A percentile compares a stretch with the other conserved stretches of the same genome.
Evolutionary conservation across 495 filamentous ascomycete genomes (phyloP).

Genomic region (Penicillium samsonianum): DNA sequence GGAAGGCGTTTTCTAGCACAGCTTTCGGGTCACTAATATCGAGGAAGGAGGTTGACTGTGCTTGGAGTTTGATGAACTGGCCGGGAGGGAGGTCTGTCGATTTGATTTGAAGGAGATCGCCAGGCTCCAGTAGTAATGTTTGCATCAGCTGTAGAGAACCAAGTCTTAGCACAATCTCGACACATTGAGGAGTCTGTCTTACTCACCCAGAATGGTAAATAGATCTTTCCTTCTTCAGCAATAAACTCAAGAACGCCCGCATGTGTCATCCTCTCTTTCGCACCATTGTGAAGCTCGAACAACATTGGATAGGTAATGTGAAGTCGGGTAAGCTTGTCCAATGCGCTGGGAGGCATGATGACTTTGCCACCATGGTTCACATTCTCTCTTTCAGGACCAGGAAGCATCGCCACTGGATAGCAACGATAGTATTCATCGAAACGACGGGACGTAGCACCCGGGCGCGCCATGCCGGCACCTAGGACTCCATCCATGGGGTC

Average conservation of each 20-base stretch:
- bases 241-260: conserved; percentile 96
- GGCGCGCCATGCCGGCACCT: conserved; percentile 44
- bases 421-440: conserved; percentile 98
- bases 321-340: conserved; percentile 93
- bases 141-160: conserved; percentile 75
- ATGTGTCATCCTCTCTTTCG: conserved; percentile 75
- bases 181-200: not conserved
- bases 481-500: conserved; percentile 57
- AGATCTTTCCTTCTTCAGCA: conserved; percentile 94
- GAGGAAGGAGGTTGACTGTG: conserved; percentile 86
- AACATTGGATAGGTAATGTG: conserved; percentile 98
- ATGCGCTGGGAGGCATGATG: conserved; percentile 88
- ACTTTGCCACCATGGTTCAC: conserved; percentile 98
- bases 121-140: conserved; percentile 81
- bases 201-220: conserved; percentile 91
- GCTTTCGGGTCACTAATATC: conserved; percentile 97
- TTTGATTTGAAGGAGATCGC: conserved; percentile 92
- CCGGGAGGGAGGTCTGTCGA: conserved; percentile 89
- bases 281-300: conserved; percentile 90
- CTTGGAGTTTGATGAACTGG: conserved; percentile 91
- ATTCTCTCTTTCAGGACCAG: conserved; percentile 85
- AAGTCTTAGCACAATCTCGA: conserved; percentile 12
- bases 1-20: conserved; percentile 94
- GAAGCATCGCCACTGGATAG: conserved; percentile 91
- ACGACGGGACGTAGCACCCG: conserved; percentile 54